Base-by-base conservation (phyloP, 129 eudicot genomes). In the Logfia minima region DNA sequence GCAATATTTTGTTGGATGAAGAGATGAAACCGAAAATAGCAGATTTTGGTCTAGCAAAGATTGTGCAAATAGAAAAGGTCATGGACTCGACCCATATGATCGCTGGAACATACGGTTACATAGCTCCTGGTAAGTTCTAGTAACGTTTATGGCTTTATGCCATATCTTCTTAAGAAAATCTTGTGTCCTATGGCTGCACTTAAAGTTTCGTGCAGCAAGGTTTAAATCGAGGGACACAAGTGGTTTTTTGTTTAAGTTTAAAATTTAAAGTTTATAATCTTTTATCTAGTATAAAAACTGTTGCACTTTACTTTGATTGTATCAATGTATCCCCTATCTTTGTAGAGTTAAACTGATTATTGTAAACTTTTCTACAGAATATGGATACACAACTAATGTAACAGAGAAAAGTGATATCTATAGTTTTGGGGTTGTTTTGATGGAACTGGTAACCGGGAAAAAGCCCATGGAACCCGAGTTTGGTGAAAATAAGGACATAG, bases 371-470 rank as follows among this genome's bases (percentile, higher is more conserved):
- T 48, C 51, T 78, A 55, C 41, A 90, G 96, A 90, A 62, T 87
- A 85, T 34, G 96, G 87, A 43, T 90, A 90, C 84, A 86, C 96
- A 5, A 66, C 3, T 67, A 87, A 87, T 7, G 88, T 90, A 71
- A 81, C 78, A 0, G 92, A 87, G 31, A 90, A 90, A 79, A 83
- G 92, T 16, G 96, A 90, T 8, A 75, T 90, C 18, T 90, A 84
- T 74, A 90, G 96, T 84, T 90, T 90, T 26, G 96, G 96, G 4
- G 92, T 90, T 65, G 96, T 87, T n/a, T 39, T 90, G 23, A 78
- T 90, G 92, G 96, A 90, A 66, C 45, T 90, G 51, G 88, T 85
- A 28, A 90, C 92, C 0, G 92, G 96, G 60, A 90, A 72, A 77
- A 90, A 59, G 81, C 96, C 92, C 0, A 78, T 84, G 63, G 96